Evolutionary conservation across 768 basidiomycete species (phyloP), one percentile per base, ranked within the genome.

Genomic region (Fomitopsis pulvina): DNA sequence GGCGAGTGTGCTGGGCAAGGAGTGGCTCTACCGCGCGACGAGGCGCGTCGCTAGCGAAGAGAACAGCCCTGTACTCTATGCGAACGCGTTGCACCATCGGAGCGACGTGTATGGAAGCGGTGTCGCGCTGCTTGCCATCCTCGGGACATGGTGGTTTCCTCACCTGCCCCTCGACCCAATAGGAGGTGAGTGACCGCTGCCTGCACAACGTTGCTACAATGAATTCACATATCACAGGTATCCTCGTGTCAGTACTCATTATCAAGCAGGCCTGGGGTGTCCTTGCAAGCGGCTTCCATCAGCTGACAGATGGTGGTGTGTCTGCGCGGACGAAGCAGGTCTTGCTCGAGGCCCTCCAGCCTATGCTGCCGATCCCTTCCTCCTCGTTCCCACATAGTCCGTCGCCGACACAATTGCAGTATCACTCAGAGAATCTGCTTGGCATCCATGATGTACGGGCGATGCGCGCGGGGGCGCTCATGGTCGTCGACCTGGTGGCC

Each of bases 51-150:
- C 95, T 10, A 82, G 90, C 50, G 81, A 91, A 58, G 93, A 97
- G 66, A 83, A 83, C 59, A 91, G 87, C 60, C 89, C 91, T 3
- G 96, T 99, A 0, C 69, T 99, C 46, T 72, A 85, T 18, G 96
- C 96, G n/a, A 99, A 98, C 64, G 96, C 95, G 5, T 77, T 93
- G 49, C 95, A 98, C 65, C 96, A 99, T 68, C 80, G 96, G n/a
- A 93, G 90, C 55, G 96, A 99, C 65, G 92, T 92, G 5, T 92
- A 93, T 61, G 93, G 92, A 2, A 94, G 92, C 58, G 57, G 86
- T 43, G 92, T 99, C 47, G 92, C 94, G 10, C 79, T 98, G 48
- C 77, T 87, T 41, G 94, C 95, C 14, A 99, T 99, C 61, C 68
- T 98, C 7, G 92, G 94, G 11, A 90, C 85, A 9, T 89, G 89